Percentiles rank a stretch among this genome's conserved stretches.
These are phyloP conservation scores for Paramyrothecium roridum DNA, from an alignment of 2,329 filamentous ascomycete species.

Conservation along the genomic window DNA sequence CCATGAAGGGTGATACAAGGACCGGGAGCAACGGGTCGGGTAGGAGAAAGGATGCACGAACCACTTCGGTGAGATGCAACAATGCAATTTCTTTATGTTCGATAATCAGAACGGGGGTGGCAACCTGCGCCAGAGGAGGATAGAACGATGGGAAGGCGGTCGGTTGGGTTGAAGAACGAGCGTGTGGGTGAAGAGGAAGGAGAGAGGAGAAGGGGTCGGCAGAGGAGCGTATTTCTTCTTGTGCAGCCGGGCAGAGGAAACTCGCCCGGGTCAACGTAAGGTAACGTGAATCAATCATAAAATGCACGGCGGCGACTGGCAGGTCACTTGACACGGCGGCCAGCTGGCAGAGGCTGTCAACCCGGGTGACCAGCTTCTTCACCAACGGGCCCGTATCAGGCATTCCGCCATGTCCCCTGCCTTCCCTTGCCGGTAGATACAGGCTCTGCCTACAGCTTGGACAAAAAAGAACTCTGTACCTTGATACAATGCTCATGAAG, in stretches of 20 bases:
- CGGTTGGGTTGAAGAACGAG: background rate
- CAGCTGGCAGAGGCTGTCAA: background rate
- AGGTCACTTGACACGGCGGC: background rate
- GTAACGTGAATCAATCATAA: background rate
- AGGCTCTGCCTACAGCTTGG: too few relatives aligned
- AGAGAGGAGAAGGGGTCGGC: background rate
- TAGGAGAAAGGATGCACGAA: too few relatives aligned
- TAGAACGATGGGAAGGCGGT: background rate
- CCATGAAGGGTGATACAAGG: background rate
- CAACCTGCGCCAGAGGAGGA: background rate
- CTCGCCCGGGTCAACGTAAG: background rate
- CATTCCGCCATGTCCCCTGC: too few relatives aligned
- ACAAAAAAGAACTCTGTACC: too few relatives aligned
- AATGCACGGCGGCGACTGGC: background rate
- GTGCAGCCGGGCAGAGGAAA: background rate
- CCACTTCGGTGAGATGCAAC: too few relatives aligned
- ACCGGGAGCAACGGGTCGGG: background rate
- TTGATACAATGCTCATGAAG: too few relatives aligned
- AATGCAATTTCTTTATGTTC: too few relatives aligned
- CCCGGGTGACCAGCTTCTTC: too few relatives aligned
- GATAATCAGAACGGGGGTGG: background rate
- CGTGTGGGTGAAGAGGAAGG: background rate
- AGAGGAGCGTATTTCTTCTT: background rate
- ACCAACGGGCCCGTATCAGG: too few relatives aligned
- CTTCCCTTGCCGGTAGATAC: too few relatives aligned